Evolutionary conservation across 495 filamentous ascomycete species (phyloP), one percentile per base, ranked within the genome.

Genomic region (Hyaloscypha finlandica): DNA sequence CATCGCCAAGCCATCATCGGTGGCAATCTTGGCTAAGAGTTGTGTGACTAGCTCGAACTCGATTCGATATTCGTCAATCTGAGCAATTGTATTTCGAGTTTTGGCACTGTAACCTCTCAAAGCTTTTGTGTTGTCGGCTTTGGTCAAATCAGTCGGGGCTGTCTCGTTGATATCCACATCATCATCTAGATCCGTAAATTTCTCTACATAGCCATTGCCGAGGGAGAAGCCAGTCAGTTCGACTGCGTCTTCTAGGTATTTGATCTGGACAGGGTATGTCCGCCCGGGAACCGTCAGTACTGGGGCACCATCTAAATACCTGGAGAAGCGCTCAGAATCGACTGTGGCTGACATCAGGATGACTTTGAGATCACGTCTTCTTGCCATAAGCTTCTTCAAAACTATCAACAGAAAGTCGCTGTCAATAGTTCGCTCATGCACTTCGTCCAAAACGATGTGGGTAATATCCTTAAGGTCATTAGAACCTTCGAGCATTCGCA

Each of bases 321-420:
- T 86, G 0, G 95, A 97, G 74, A 99, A 96, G 19, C 88, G 87
- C 65, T 94, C 88, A 8, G 95, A 92, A 75, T 99, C 92, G 9
- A 97, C 89, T 3, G 95, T 99, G 6, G 95, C 95, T 60, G 94
- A 97, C 95, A 97, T 99, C 31, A 99, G 84, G 35, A 99, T 83
- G 33, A 99, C 89, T 70, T 61, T 67, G 8, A 66, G 59, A 62
- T 73, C 69, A 30, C 71, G 73, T 70, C 89, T 35, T 62, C 83
- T 83, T 25, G 83, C 69, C 73, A 97, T 84, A 19, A 97, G 80
- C 68, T 93, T 90, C 70, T 92, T 90, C 29, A 99, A 83, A 3
- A 97, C 89, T 66, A 97, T 91, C 14, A 99, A 80, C 22, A 99
- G 81, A 76, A 99, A 97, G 70, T 99, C 95, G 61, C 92, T 96